Percentiles rank a stretch among this genome's conserved stretches.
phyloP scores from a whole-genome alignment of 805 yeast species.

The Metschnikowia gelsemii region DNA sequence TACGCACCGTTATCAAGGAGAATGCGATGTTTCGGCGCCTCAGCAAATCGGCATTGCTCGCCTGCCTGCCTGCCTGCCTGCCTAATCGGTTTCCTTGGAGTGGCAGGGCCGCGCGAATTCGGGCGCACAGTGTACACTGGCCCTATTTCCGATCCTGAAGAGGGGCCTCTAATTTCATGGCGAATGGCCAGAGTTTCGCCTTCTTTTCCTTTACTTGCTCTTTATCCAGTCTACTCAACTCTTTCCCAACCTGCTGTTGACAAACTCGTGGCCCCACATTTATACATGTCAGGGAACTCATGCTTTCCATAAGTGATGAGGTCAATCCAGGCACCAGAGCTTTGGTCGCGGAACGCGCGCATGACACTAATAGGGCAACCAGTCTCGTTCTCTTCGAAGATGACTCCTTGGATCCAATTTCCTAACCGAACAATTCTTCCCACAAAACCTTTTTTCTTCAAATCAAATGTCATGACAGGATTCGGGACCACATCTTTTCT shows the following conservation, averaged over 20 bases:
- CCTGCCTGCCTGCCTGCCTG: too few relatives aligned
- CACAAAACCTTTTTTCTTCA: conserved; percentile 22
- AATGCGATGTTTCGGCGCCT: conserved; percentile 5
- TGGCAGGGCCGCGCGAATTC: conserved; percentile 7
- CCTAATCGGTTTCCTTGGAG: too few relatives aligned
- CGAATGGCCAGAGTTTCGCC: too few relatives aligned
- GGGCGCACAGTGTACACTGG: background rate
- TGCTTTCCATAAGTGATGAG: conserved; percentile 29
- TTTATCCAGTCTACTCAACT: conserved; percentile 1
- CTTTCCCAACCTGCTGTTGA: conserved; percentile 3
- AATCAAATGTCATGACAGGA: conserved; percentile 24
- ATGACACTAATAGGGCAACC: conserved; percentile 29
- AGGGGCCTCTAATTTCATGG: too few relatives aligned
- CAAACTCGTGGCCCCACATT: background rate
- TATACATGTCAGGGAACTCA: conserved; percentile 25
- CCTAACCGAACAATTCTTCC: conserved; percentile 52
- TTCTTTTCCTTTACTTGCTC: background rate
- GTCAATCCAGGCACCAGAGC: conserved; percentile 22
- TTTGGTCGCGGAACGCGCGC: conserved; percentile 23
- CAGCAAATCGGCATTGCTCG: conserved; percentile 9
- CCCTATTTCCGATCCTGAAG: too few relatives aligned
- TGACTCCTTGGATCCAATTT: conserved; percentile 52
- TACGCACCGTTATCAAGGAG: conserved; percentile 6
- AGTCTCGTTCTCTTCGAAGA: conserved; percentile 27
- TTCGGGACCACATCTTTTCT: conserved; percentile 16